Percentiles rank a stretch among this genome's conserved stretches.
phyloP scores from a whole-genome alignment of 1,284 basidiomycete genomes.

The Thecaphora thlaspeos region DNA sequence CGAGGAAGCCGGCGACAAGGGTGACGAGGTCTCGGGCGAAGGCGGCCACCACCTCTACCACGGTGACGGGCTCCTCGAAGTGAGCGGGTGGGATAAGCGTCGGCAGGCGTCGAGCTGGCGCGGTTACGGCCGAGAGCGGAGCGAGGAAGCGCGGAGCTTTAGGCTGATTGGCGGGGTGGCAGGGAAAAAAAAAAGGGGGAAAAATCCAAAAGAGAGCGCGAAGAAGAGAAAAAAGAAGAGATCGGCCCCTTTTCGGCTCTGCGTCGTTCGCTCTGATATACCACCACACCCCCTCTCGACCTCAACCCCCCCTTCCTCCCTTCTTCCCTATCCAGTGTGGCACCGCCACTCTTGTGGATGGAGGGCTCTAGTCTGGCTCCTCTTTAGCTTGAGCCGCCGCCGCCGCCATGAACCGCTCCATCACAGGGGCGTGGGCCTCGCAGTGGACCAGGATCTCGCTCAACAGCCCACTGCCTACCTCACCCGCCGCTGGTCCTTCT shows the following conservation, averaged over 20 bases:
- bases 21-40: constrained; percentile 7
- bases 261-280: too few relatives aligned
- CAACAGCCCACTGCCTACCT: constrained; percentile 34
- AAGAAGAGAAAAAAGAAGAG: constrained; percentile 8
- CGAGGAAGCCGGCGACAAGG: not conserved
- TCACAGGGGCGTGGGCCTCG: constrained; percentile 49
- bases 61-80: not conserved
- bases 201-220: not conserved
- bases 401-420: constrained; percentile 46
- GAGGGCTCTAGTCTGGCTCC: not conserved
- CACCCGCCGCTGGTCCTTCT: constrained; percentile 3
- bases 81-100: too few relatives aligned
- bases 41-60: not conserved
- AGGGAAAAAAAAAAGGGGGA: constrained; percentile 2
- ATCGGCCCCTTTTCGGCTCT: too few relatives aligned
- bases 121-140: constrained; percentile 18
- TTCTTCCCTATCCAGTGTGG: not conserved
- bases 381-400: not conserved
- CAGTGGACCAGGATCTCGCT: constrained; percentile 43
- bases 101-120: too few relatives aligned
- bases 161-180: too few relatives aligned
- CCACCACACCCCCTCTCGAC: not conserved
- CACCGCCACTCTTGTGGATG: not conserved
- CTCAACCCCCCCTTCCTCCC: not conserved
- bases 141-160: too few relatives aligned